phyloP scores from a whole-genome alignment of 768 basidiomycete species.

The Tricholoma sp. region DNA sequence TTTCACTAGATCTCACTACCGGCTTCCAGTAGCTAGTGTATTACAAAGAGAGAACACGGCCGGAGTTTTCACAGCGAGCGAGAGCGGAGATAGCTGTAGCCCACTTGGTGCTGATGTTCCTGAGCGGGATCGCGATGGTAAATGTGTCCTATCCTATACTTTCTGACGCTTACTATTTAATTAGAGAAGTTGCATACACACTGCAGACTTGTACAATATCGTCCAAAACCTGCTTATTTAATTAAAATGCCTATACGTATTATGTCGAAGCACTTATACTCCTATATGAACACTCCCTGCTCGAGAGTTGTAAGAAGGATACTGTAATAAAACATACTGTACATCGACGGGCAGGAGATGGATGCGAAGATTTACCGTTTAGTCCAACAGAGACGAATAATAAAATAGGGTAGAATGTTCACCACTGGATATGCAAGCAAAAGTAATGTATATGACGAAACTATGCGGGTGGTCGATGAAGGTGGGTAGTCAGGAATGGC shows the following conservation, averaged over 20 bases:
- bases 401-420: slow-evolving; percentile 13
- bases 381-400: slow-evolving; percentile 9
- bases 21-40: too few relatives aligned
- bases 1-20: too few relatives aligned
- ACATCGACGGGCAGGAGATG: slow-evolving; percentile 3
- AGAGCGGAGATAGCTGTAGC: too few relatives aligned
- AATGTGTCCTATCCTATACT: too few relatives aligned
- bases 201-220: too few relatives aligned
- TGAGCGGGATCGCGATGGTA: too few relatives aligned
- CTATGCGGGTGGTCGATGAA: neutral
- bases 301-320: neutral
- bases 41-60: too few relatives aligned
- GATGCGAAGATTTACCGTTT: slow-evolving; percentile 1
- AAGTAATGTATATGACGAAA: slow-evolving; percentile 8
- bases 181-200: too few relatives aligned
- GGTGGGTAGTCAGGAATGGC: neutral
- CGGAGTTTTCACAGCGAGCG: too few relatives aligned
- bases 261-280: neutral
- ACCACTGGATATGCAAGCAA: slow-evolving; percentile 13
- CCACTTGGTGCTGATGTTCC: too few relatives aligned
- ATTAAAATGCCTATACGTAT: neutral
- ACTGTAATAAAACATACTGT: slow-evolving; percentile 6
- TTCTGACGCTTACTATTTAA: too few relatives aligned
- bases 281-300: neutral
- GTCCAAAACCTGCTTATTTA: too few relatives aligned